A percentile compares a stretch with the other conserved stretches of the same genome.
Evolutionary conservation across 345 rosid species (phyloP).

Genomic region (Pistacia vera): DNA sequence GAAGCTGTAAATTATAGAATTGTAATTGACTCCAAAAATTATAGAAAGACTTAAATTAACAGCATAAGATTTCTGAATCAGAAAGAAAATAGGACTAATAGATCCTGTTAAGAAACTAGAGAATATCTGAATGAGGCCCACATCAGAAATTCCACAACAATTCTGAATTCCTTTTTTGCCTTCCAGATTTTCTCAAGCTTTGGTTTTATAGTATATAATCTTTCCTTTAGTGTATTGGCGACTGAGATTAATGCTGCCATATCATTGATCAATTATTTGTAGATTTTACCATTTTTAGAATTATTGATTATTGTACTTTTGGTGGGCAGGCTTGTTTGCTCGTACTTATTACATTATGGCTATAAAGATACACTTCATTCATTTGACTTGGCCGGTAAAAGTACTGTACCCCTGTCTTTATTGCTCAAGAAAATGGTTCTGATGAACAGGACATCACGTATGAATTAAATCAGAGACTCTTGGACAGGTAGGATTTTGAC

Average conservation of each 20-base stretch:
- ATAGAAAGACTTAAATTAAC: neutral
- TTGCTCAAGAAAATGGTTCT: slow-evolving; percentile 65
- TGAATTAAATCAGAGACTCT: slow-evolving; percentile 73
- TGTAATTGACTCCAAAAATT: neutral
- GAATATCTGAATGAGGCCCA: neutral
- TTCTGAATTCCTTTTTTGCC: neutral
- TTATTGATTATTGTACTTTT: slow-evolving; percentile 8
- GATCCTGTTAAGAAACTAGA: slow-evolving; percentile 7
- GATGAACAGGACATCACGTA: slow-evolving; percentile 60
- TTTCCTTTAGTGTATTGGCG: neutral
- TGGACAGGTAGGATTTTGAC: slow-evolving; percentile 66
- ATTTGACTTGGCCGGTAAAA: slow-evolving; percentile 79
- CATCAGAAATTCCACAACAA: neutral
- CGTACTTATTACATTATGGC: slow-evolving; percentile 90
- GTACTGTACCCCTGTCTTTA: slow-evolving; percentile 65
- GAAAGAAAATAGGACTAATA: neutral
- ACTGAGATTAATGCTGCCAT: neutral
- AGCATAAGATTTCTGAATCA: neutral
- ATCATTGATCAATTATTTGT: neutral
- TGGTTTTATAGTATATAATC: neutral
- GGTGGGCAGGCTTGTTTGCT: slow-evolving; percentile 73
- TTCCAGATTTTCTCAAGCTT: neutral
- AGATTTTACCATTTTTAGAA: neutral
- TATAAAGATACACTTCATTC: slow-evolving; percentile 90
- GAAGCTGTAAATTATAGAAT: neutral